Conservation (phyloP, 495 filamentous ascomycete species). For the Tuber borchii region DNA sequence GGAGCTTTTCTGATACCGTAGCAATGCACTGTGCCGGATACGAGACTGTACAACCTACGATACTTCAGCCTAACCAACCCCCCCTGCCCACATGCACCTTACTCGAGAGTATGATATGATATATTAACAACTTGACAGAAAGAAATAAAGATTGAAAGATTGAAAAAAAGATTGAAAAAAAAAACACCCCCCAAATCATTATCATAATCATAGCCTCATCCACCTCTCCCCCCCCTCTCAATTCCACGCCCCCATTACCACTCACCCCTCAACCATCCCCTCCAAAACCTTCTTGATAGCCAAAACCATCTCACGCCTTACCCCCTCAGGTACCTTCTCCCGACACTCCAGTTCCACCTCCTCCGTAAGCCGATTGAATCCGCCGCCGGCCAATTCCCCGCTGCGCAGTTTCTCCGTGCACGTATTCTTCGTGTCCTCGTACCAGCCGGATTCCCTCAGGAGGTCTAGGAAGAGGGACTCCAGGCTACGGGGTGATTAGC, state of each 20-base stretch:
- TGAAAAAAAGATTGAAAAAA: too few species aligned
- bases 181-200: background rate
- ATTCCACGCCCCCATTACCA: background rate
- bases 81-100: background rate
- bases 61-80: background rate
- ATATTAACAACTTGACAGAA: background rate
- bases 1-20: background rate
- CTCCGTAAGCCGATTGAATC: constrained; percentile 29
- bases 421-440: constrained; percentile 35
- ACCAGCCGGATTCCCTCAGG: constrained; percentile 41
- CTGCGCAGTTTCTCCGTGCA: constrained; percentile 35
- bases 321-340: constrained; percentile 32
- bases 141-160: background rate
- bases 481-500: constrained; percentile 13
- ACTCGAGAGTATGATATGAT: background rate
- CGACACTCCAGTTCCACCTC: constrained; percentile 32
- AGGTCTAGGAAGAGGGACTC: constrained; percentile 38
- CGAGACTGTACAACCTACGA: background rate
- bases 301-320: constrained; percentile 37
- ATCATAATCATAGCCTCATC: background rate
- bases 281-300: constrained; percentile 37
- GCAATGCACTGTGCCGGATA: too few species aligned
- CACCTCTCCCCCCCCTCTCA: too few species aligned
- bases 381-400: constrained; percentile 20
- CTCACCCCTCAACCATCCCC: constrained; percentile 33